phyloP scores from a whole-genome alignment of 108 stramenopile species.

The Cyclotella kingstonii region DNA sequence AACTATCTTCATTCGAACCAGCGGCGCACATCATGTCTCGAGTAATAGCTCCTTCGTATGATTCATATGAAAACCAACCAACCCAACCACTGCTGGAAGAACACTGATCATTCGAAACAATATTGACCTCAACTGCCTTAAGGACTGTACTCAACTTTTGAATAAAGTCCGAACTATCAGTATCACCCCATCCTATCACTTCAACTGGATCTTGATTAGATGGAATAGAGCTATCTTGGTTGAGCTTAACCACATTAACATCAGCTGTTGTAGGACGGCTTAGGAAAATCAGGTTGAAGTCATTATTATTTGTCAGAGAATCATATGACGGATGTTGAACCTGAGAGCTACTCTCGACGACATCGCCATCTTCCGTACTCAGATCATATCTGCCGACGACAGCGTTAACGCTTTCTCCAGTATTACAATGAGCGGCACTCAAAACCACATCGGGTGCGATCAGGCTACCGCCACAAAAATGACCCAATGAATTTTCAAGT shows the following conservation, averaged over 20 bases:
- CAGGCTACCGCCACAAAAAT: constrained; percentile 16
- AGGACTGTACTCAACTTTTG: constrained; percentile 12
- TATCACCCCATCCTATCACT: constrained; percentile 45
- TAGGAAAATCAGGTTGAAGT: constrained; percentile 20
- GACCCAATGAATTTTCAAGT: too few species aligned
- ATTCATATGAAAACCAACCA: neutral
- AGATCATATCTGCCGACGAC: constrained; percentile 20
- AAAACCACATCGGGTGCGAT: constrained; percentile 25
- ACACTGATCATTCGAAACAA: constrained; percentile 34
- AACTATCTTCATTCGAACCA: constrained; percentile 26
- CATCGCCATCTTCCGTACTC: constrained; percentile 4
- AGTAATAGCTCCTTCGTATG: constrained; percentile 27
- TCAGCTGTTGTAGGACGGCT: neutral
- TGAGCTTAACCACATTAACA: constrained; percentile 9
- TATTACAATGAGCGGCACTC: constrained; percentile 29
- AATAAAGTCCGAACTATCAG: constrained; percentile 2
- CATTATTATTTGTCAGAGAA: constrained; percentile 11
- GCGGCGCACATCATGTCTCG: constrained; percentile 42
- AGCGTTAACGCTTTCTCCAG: constrained; percentile 5
- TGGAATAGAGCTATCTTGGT: constrained; percentile 10
- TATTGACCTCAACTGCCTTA: constrained; percentile 34
- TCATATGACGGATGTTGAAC: constrained; percentile 21
- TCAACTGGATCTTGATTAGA: constrained; percentile 2
- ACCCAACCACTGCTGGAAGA: constrained; percentile 9
- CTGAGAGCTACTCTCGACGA: neutral